Percentiles rank a stretch among this genome's conserved stretches.
These are phyloP conservation scores for Talaromyces islandicus DNA, from an alignment of 2,329 filamentous ascomycete genomes.

Conservation along the genomic window DNA sequence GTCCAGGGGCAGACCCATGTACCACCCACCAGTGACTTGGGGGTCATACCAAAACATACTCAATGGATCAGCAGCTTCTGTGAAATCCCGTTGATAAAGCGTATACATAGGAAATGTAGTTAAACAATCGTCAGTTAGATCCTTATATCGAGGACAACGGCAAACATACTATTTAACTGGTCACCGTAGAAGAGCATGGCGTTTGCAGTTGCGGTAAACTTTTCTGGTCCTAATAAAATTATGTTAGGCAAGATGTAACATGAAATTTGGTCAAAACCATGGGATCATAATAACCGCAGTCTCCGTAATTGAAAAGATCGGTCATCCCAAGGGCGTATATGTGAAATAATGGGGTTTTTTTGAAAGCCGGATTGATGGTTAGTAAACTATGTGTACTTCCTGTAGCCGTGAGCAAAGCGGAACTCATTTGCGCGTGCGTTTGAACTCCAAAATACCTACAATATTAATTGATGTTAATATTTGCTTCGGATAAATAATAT, in stretches of 20 bases:
- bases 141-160: neutral
- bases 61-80: neutral
- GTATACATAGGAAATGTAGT: neutral
- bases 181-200: neutral
- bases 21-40: neutral
- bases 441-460: constrained; percentile 1
- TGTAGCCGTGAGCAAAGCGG: neutral
- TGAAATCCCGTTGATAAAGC: neutral
- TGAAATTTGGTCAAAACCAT: neutral
- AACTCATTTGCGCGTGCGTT: neutral
- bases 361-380: neutral
- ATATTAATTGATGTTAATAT: too few species aligned
- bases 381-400: neutral
- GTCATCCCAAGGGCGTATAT: neutral
- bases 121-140: neutral
- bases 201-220: constrained; percentile 1
- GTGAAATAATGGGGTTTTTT: neutral
- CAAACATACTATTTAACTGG: neutral
- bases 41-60: constrained; percentile 1
- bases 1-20: neutral
- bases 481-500: neutral
- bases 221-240: neutral
- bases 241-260: neutral
- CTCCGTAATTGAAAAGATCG: neutral
- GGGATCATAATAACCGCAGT: neutral